Base-by-base conservation (phyloP, 805 yeast species). In the Candida taoyuanica region DNA sequence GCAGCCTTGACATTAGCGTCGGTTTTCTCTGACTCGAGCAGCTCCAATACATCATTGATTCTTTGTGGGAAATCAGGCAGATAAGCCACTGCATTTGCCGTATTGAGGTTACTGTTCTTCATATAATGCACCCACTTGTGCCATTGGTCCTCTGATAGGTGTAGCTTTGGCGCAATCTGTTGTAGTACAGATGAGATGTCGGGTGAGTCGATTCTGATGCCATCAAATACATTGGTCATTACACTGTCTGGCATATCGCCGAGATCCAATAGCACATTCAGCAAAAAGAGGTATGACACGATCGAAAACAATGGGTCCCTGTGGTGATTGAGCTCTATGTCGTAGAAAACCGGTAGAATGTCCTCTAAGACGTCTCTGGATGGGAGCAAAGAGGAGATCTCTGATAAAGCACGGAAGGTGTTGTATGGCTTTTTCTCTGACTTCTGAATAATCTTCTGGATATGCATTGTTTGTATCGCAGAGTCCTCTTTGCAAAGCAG, bases 11-110 rank as follows among this genome's bases (percentile, higher is more conserved):
- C 39, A 38, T 43, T 40, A 3, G 48, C 38, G 34, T 46, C 46
- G 7, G 63, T 47, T 17, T 57, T 47, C 12, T 49, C 49, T 5
- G 64, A 52, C 25, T 13, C 21, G 15, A 53, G 29, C 7, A 50
- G 29, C 3, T 19, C 36, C 7, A 48, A 9, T 5, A 49, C 46
- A 14, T 49, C 44, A 9, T 30, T 5, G 3, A 24, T n/a, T 9
- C 33, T 46, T 1, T 17, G 4, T 17, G 12, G n/a, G 30, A 55
- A 50, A 6, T 24, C 16, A 4, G 29, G 15, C 11, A 56, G 32
- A 29, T 49, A 47, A 36, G 72, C 54, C 3, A 75, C 55, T 8
- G 68, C 55, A 9, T 54, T 43, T 2, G 76, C 62, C 11, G 70
- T 54, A 18, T 60, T 55, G 16, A 51, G 19, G 39, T 71, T 72